Percentiles rank a stretch among this genome's conserved stretches.
These are phyloP conservation scores for Cyathus striatus DNA, from an alignment of 768 basidiomycete genomes.

Conservation along the genomic window DNA sequence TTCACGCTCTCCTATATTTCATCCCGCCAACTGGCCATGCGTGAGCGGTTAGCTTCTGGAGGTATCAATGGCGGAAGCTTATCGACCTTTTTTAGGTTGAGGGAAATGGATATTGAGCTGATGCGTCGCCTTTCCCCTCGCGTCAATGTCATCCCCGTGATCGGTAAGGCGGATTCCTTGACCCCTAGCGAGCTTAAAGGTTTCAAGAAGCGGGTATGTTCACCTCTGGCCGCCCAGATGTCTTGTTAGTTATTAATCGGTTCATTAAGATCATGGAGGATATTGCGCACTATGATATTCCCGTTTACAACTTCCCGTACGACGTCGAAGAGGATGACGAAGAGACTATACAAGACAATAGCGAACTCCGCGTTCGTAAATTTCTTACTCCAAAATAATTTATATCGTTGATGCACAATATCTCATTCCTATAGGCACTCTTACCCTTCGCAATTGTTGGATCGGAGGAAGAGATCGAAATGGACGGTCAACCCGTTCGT, in stretches of 20 bases:
- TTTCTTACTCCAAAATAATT: neutral
- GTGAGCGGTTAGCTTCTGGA: slow-evolving; percentile 17
- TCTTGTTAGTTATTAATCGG: no score
- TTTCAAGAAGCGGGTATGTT: slow-evolving; percentile 87
- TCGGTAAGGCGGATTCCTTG: slow-evolving; percentile 94
- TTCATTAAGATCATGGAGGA: slow-evolving; percentile 93
- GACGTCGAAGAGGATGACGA: slow-evolving; percentile 99
- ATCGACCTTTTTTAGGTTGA: slow-evolving; percentile 42
- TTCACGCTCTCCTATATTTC: slow-evolving; percentile 96
- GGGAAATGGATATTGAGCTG: slow-evolving; percentile 98
- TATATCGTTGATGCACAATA: slow-evolving; percentile 6
- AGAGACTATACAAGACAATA: slow-evolving; percentile 96
- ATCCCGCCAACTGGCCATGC: slow-evolving; percentile 98
- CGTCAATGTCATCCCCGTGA: slow-evolving; percentile 98
- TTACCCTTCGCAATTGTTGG: slow-evolving; percentile 97
- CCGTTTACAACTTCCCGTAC: slow-evolving; percentile 99
- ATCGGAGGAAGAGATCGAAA: slow-evolving; percentile 93
- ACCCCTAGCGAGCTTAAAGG: slow-evolving; percentile 89
- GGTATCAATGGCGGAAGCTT: neutral
- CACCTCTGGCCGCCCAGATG: no score
- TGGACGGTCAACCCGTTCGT: slow-evolving; percentile 87
- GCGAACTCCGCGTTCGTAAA: slow-evolving; percentile 78
- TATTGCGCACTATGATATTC: slow-evolving; percentile 97
- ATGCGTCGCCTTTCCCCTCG: slow-evolving; percentile 97
- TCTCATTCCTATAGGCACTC: slow-evolving; percentile 51